Conservation (phyloP, 208 protist genomes). For the Vickermania ingenoplastis region DNA sequence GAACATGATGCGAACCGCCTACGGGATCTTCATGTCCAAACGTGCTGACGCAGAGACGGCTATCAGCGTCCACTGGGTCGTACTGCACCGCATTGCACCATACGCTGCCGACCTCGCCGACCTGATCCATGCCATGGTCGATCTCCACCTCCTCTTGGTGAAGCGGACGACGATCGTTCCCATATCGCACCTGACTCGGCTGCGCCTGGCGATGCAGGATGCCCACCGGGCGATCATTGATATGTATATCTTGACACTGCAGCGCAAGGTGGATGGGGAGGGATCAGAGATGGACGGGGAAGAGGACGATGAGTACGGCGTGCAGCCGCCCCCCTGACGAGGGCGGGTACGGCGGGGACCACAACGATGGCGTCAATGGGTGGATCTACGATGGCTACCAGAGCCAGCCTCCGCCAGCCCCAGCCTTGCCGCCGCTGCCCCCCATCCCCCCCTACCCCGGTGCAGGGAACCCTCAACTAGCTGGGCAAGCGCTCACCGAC, state of each 20-base stretch:
- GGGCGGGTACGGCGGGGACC: conserved; percentile 16
- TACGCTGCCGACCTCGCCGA: conserved; percentile 73
- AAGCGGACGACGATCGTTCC: conserved; percentile 69
- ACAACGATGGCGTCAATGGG: conserved; percentile 7
- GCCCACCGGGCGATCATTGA: conserved; percentile 62
- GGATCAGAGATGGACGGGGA: conserved; percentile 22
- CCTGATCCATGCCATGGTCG: conserved; percentile 69
- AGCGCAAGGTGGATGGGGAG: conserved; percentile 52
- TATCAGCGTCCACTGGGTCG: conserved; percentile 84
- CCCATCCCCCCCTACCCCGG: no score
- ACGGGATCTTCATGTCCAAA: conserved; percentile 81
- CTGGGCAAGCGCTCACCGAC: no score
- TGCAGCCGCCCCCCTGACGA: background rate
- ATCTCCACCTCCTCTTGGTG: conserved; percentile 76
- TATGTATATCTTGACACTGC: conserved; percentile 79
- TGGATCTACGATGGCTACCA: conserved; percentile 5
- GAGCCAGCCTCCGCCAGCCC: background rate
- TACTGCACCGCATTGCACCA: conserved; percentile 77
- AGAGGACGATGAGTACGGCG: conserved; percentile 11
- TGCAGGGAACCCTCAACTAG: no score
- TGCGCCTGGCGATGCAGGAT: conserved; percentile 72
- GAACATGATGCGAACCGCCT: conserved; percentile 84
- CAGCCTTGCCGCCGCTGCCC: no score
- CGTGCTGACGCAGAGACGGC: conserved; percentile 36
- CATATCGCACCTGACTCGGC: conserved; percentile 61